A percentile compares a stretch with the other conserved stretches of the same genome.
These are phyloP conservation scores for Astragalus glycyphyllos DNA, from an alignment of 306 rosid genomes.

Conservation along the genomic window DNA sequence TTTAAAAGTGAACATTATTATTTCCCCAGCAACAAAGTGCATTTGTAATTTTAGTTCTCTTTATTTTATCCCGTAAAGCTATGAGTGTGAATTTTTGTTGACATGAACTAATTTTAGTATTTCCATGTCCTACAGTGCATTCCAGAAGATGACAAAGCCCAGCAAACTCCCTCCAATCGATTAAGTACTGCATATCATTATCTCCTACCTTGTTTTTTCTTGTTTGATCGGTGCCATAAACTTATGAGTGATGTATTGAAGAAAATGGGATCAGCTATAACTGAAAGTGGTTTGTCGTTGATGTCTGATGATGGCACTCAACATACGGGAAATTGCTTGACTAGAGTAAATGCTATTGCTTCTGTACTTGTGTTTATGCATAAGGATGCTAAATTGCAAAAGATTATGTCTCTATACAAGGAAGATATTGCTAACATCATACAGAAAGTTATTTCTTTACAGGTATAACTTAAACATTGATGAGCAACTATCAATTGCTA, in stretches of 20 bases:
- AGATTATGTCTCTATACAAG: constrained; percentile 55
- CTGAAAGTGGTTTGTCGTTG: constrained; percentile 36
- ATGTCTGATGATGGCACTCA: constrained; percentile 42
- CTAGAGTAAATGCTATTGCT: constrained; percentile 49
- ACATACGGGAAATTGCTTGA: constrained; percentile 38
- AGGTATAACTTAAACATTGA: constrained; percentile 57
- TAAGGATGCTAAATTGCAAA: constrained; percentile 51
- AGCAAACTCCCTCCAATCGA: constrained; percentile 34
- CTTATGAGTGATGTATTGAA: constrained; percentile 63
- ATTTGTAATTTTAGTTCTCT: constrained; percentile 11
- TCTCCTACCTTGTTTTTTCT: constrained; percentile 69
- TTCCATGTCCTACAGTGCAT: constrained; percentile 53
- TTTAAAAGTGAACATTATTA: neutral
- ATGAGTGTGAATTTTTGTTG: neutral
- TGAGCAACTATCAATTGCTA: constrained; percentile 34
- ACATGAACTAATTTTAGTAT: neutral
- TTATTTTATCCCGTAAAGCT: neutral
- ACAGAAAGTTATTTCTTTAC: constrained; percentile 50
- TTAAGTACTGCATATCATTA: constrained; percentile 48
- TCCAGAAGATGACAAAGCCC: constrained; percentile 52
- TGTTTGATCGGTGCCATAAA: constrained; percentile 69
- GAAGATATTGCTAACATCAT: constrained; percentile 52
- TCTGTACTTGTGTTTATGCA: constrained; percentile 60
- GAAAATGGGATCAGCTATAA: constrained; percentile 59
- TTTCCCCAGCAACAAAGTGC: neutral